Evolutionary conservation across 2,329 filamentous ascomycete genomes (phyloP).

Genomic region (Biscogniauxia sp.): DNA sequence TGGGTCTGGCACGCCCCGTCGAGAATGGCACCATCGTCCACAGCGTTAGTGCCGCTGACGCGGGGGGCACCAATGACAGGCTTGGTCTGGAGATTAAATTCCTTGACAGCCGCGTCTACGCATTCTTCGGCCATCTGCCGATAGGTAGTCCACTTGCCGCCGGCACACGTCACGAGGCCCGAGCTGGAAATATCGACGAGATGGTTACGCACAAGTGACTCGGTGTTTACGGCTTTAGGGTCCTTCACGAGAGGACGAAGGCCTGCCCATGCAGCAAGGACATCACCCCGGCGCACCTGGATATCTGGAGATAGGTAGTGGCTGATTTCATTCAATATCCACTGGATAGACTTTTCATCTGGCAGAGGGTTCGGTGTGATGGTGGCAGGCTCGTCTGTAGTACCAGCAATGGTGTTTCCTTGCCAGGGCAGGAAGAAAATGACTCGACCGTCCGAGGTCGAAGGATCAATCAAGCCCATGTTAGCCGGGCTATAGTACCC

Average conservation of each 20-base stretch:
- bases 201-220: slow-evolving; percentile 85
- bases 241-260: slow-evolving; percentile 85
- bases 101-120: slow-evolving; percentile 73
- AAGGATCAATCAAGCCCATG: slow-evolving; percentile 85
- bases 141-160: slow-evolving; percentile 92
- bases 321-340: slow-evolving; percentile 82
- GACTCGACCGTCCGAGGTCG: slow-evolving; percentile 82
- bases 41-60: slow-evolving; percentile 65
- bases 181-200: slow-evolving; percentile 76
- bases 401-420: slow-evolving; percentile 87
- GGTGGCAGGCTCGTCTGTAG: slow-evolving; percentile 73
- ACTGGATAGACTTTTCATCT: slow-evolving; percentile 80
- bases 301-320: slow-evolving; percentile 82
- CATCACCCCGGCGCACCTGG: slow-evolving; percentile 78
- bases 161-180: slow-evolving; percentile 79
- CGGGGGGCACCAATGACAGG: slow-evolving; percentile 60
- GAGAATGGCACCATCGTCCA: slow-evolving; percentile 66
- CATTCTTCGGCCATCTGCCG: slow-evolving; percentile 90
- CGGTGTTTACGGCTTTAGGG: slow-evolving; percentile 79
- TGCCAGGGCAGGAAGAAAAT: slow-evolving; percentile 95
- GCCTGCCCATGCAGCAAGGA: slow-evolving; percentile 87
- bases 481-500: slow-evolving; percentile 82
- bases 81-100: slow-evolving; percentile 61
- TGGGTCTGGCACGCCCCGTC: slow-evolving; percentile 78
- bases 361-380: slow-evolving; percentile 74